A percentile compares a stretch with the other conserved stretches of the same genome.
Evolutionary conservation across 2,329 filamentous ascomycete species (phyloP).

Genomic region (Colletotrichum echinochloae): DNA sequence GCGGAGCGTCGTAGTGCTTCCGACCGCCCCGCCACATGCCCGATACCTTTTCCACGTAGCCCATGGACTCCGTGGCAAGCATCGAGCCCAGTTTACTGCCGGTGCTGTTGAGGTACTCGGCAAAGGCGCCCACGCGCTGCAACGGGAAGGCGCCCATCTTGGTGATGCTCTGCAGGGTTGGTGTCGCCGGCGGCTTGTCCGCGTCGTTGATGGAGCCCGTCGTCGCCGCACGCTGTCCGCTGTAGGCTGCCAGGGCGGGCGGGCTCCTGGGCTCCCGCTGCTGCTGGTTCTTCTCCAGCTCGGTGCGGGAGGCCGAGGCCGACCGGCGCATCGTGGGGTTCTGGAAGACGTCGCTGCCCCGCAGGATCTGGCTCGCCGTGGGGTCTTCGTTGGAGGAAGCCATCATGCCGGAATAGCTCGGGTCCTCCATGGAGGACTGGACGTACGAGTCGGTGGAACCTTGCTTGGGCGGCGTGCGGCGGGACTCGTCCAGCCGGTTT

Average conservation of each 20-base stretch:
- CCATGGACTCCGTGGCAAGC: constrained; percentile 91
- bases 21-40: constrained; percentile 96
- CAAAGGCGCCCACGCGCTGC: constrained; percentile 84
- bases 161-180: constrained; percentile 64
- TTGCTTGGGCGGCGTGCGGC: constrained; percentile 62
- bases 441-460: constrained; percentile 81
- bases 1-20: constrained; percentile 82
- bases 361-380: constrained; percentile 91
- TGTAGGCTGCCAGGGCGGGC: constrained; percentile 32
- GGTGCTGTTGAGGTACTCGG: constrained; percentile 83
- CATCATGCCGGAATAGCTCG: constrained; percentile 76
- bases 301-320: constrained; percentile 49
- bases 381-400: constrained; percentile 80
- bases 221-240: constrained; percentile 51
- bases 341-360: constrained; percentile 88
- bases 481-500: constrained; percentile 60
- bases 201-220: constrained; percentile 53
- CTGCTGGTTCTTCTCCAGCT: constrained; percentile 37
- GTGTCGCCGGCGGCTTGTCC: constrained; percentile 47
- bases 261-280: constrained; percentile 26
- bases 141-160: constrained; percentile 80
- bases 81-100: constrained; percentile 85
- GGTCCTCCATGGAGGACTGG: constrained; percentile 77
- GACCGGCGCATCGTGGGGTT: constrained; percentile 76
- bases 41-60: constrained; percentile 95